Percentiles rank a stretch among this genome's conserved stretches.
Conservation (phyloP, 108 stramenopile species). For the Skeletonema tropicum region DNA sequence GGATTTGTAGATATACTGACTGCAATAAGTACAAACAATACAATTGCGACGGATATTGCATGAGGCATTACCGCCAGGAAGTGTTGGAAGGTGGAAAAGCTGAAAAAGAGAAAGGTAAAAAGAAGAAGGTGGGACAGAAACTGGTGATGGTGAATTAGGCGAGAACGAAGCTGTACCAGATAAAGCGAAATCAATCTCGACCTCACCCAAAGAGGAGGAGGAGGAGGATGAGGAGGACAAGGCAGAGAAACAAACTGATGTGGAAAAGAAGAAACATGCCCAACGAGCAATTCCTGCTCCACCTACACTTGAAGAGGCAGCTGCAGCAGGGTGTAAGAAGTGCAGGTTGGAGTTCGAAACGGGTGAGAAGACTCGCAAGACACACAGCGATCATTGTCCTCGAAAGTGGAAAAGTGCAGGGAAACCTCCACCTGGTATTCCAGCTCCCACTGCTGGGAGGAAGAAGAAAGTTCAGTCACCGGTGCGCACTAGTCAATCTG, state of each 20-base stretch:
- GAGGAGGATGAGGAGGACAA: not conserved
- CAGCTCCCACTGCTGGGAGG: constrained; percentile 17
- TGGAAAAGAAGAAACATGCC: not conserved
- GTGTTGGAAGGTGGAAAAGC: constrained; percentile 5
- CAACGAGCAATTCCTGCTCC: not conserved
- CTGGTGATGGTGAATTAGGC: constrained; percentile 43
- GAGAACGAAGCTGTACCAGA: constrained; percentile 51
- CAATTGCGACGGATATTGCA: constrained; percentile 19
- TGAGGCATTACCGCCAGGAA: constrained; percentile 1
- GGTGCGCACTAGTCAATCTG: not conserved
- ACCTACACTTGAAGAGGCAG: constrained; percentile 15
- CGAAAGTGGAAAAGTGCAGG: constrained; percentile 25
- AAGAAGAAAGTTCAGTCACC: not conserved
- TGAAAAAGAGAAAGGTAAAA: constrained; percentile 9
- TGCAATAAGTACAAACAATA: constrained; percentile 6
- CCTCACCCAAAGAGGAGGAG: not conserved
- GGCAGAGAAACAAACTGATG: not conserved
- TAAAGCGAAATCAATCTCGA: not conserved
- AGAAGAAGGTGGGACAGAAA: constrained; percentile 18
- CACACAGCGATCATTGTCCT: constrained; percentile 21
- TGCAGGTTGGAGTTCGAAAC: constrained; percentile 22
- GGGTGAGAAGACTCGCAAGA: constrained; percentile 27
- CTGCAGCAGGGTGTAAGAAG: constrained; percentile 24
- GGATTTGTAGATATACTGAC: not conserved
- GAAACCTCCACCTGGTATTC: constrained; percentile 20